phyloP scores from a whole-genome alignment of 352 stramenopile genomes.

The Ochromonadaceae sp. region DNA sequence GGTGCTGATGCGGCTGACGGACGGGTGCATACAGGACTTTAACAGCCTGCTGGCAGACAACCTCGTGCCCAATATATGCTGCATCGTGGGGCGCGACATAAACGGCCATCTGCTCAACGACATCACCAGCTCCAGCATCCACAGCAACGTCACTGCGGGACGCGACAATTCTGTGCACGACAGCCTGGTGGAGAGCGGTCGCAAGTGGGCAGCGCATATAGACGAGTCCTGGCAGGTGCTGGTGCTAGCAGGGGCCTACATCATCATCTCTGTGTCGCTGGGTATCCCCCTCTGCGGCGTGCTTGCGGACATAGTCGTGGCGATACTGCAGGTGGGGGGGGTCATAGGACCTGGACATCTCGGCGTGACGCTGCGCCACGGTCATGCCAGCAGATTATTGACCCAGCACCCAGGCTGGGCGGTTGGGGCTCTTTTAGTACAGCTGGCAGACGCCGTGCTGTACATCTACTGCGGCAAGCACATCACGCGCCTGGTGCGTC shows the following conservation, averaged over 20 bases:
- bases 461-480: constrained; percentile 24
- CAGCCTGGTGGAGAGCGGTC: constrained; percentile 9
- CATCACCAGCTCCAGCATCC: neutral
- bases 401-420: neutral
- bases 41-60: neutral
- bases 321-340: constrained; percentile 14
- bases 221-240: constrained; percentile 22
- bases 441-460: constrained; percentile 20
- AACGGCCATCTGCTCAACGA: neutral
- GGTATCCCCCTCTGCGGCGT: constrained; percentile 13
- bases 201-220: constrained; percentile 20
- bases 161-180: neutral
- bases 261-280: constrained; percentile 24
- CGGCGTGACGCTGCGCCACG: neutral
- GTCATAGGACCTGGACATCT: neutral
- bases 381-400: neutral
- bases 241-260: constrained; percentile 18
- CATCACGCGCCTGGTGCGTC: neutral
- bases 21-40: constrained; percentile 16
- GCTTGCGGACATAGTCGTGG: neutral
- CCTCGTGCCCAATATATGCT: constrained; percentile 4
- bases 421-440: constrained; percentile 15
- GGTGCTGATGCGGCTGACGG: constrained; percentile 7
- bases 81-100: constrained; percentile 2
- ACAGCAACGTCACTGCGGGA: neutral